Percentiles rank a stretch among this genome's conserved stretches.
These are phyloP conservation scores for Akanthomyces dipterigenus DNA, from an alignment of 2,329 filamentous ascomycete species.

Conservation along the genomic window DNA sequence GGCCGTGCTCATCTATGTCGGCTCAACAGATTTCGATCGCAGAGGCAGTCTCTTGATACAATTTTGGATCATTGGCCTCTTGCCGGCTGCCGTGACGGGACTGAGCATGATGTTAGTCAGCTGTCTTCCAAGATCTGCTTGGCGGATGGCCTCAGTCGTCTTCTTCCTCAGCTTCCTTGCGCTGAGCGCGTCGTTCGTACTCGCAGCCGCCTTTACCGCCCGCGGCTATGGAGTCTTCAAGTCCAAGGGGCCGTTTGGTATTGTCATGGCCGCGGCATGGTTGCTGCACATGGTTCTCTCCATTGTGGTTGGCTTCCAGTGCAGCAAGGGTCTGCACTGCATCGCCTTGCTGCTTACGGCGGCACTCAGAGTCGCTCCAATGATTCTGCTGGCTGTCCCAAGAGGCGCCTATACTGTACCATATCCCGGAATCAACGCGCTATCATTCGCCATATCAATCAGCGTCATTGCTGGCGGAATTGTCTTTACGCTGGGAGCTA, in stretches of 20 bases:
- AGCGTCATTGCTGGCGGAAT: background rate
- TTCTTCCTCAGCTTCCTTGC: background rate
- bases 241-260: background rate
- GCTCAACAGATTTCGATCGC: background rate
- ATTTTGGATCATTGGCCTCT: constrained; percentile 4
- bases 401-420: background rate
- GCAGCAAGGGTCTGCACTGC: constrained; percentile 2
- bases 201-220: background rate
- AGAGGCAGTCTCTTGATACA: background rate
- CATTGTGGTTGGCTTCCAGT: background rate
- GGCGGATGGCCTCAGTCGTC: background rate
- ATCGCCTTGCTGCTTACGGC: background rate
- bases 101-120: constrained; percentile 1
- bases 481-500: background rate
- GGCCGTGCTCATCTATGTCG: constrained; percentile 6
- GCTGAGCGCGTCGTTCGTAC: background rate
- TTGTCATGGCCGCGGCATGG: constrained; percentile 5
- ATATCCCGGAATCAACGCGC: background rate
- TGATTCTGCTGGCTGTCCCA: constrained; percentile 1
- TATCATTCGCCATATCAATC: background rate
- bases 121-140: background rate
- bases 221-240: background rate
- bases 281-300: constrained; percentile 4
- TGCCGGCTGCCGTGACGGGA: background rate
- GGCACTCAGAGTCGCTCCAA: background rate